These are phyloP conservation scores for Verticillium tricorpus DNA, from an alignment of 2,329 filamentous ascomycete genomes.

Conservation along the genomic window DNA sequence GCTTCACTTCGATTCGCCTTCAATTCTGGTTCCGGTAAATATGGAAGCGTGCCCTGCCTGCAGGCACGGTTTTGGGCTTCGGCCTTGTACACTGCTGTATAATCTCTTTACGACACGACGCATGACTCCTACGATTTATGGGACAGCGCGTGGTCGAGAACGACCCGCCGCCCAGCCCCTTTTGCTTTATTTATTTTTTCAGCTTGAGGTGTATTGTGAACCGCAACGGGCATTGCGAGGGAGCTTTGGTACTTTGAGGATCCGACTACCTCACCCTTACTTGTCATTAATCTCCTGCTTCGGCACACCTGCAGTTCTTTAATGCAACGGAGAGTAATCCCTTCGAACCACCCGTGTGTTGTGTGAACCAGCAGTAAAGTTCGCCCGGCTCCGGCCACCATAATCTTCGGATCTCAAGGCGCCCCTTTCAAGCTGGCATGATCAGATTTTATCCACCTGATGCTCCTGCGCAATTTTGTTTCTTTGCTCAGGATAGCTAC, in stretches of 20 bases:
- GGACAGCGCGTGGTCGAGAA: background rate
- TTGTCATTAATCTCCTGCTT: background rate
- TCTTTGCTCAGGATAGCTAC: no score
- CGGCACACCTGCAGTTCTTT: no score
- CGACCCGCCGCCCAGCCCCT: background rate
- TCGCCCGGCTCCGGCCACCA: no score
- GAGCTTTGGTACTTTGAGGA: background rate
- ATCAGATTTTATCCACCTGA: no score
- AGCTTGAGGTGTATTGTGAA: background rate
- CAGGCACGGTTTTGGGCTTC: background rate
- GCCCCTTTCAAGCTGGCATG: no score
- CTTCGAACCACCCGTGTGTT: no score
- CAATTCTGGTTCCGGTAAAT: background rate
- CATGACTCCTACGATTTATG: background rate
- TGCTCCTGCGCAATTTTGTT: no score
- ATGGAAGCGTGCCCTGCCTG: background rate
- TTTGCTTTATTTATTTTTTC: background rate
- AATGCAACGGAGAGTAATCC: no score
- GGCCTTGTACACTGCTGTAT: constrained; percentile 6
- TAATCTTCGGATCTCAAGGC: no score
- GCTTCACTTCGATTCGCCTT: background rate
- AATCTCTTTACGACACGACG: background rate
- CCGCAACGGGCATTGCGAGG: background rate
- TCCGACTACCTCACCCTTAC: background rate
- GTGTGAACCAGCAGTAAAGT: no score